Evolutionary conservation across 495 filamentous ascomycete genomes (phyloP), one percentile per base, ranked within the genome.

Genomic region (Podospora tetraspora): DNA sequence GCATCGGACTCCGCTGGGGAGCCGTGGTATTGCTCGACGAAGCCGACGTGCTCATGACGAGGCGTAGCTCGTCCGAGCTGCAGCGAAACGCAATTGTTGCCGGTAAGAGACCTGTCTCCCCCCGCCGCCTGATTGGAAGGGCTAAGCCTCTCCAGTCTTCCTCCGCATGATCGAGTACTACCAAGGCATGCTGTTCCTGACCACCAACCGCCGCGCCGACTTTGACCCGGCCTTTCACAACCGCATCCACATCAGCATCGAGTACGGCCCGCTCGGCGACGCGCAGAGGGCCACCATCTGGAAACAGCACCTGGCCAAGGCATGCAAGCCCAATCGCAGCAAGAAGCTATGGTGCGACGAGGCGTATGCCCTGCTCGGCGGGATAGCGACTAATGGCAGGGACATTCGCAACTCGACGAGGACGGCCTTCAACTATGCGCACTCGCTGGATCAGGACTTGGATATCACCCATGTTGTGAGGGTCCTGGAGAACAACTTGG

Each of bases 111-210:
- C 25, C 25, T 1, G 11, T 24, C 30, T 11, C 30, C 30, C 30
- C 30, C 29, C 4, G 6, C 9, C 30, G 25, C 11, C 30, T 11
- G 1, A 11, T 32, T 1, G 30, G 10, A 32, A 32, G 1, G 0
- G 8, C 30, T 32, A 1, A 32, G 0, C 10, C 30, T 10, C 30
- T 10, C 30, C 65, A 10, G 74, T 83, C 21, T 85, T 85, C 62
- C 77, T 85, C 23, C 79, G 83, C 25, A 77, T 80, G 61, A 73
- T 86, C 0, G 84, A 86, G 67, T 84, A 86, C 73, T 86, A 85
- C 59, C 73, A 81, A 7, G 81, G 81, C 10, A 81, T 85, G 27
- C 75, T 84, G 7, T 70, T 77, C 64, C 57, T 76, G 9, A 76
- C 74, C 19, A 69, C 63, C 30, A 76, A 76, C 61, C 61, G 74